Conservation (phyloP, 176 grass and related monocot genomes). For the Triticum timopheevii region DNA sequence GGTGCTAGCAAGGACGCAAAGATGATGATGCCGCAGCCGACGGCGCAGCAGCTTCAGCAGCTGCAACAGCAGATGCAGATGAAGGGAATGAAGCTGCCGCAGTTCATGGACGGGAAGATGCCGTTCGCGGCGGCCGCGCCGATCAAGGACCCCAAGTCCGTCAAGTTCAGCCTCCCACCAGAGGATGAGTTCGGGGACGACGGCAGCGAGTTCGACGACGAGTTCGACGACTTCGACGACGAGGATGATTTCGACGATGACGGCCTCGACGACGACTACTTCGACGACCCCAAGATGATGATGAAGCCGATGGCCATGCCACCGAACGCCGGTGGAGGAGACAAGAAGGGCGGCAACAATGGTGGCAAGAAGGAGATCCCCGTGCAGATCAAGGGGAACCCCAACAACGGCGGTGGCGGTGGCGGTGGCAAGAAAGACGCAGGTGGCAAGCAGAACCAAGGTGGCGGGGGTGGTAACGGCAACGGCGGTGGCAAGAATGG, state of each 20-base stretch:
- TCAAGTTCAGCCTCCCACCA: constrained; percentile 52
- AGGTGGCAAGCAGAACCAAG: constrained; percentile 50
- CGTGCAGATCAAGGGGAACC: constrained; percentile 46
- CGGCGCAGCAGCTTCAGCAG: constrained; percentile 60
- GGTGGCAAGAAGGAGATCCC: constrained; percentile 51
- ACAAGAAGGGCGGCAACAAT: constrained; percentile 44
- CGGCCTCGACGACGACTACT: constrained; percentile 47
- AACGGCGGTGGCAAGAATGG: constrained; percentile 50
- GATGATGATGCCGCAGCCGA: constrained; percentile 35
- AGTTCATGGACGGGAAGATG: constrained; percentile 59
- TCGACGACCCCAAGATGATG: constrained; percentile 63
- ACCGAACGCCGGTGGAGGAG: constrained; percentile 11
- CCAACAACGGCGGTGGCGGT: constrained; percentile 23
- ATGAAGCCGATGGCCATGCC: constrained; percentile 49
- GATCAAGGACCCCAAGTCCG: constrained; percentile 55
- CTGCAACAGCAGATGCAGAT: constrained; percentile 62
- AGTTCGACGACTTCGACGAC: constrained; percentile 52
- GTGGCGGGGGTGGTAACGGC: constrained; percentile 41
- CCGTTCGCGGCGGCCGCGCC: constrained; percentile 28
- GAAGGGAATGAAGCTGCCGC: constrained; percentile 65
- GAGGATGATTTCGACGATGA: constrained; percentile 57
- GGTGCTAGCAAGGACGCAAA: constrained; percentile 23
- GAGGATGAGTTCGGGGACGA: constrained; percentile 49
- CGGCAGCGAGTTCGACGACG: constrained; percentile 58
- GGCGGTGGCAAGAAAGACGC: constrained; percentile 47